Evolutionary conservation across 2,329 filamentous ascomycete species (phyloP), one percentile per base, ranked within the genome.

Genomic region (Ambrosiella cleistominuta): DNA sequence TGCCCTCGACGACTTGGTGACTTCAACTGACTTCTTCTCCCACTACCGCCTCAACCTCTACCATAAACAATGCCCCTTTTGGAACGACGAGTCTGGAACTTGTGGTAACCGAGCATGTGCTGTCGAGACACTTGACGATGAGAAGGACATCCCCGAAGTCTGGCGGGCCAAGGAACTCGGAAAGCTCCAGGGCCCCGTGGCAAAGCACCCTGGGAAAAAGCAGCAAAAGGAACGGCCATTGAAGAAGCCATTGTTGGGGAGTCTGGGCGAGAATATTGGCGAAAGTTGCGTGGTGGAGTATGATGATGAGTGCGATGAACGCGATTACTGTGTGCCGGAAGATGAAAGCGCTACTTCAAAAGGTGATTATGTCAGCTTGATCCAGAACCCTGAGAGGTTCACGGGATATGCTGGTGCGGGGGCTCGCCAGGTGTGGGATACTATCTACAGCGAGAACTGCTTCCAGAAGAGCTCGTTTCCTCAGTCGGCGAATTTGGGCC

Each of bases 271-370:
- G 56, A 74, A 84, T 58, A 91, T 96, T 0, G 89, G 88, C 56
- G 93, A 98, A 73, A 95, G 88, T 69, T 98, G 93, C 68, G 89
- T 98, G 51, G 84, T 97, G 15, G 93, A 98, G 72, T 95, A 95
- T 67, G 91, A 97, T 66, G 91, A 96, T 66, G 91, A 96, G 70
- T 95, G 89, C 70, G 91, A 97, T 71, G 86, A 96, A 64, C 81
- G 93, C 63, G 93, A 98, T 68, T 98, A 97, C 70, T 98, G 93
- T 70, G 81, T 97, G 3, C 88, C 89, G 0, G 93, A 98, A 65
- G 93, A 98, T 67, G 90, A 97, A 72, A 87, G 86, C 66, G 82
- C 85, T 6, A 77, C 78, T 54, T 85, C 80, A 8, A 95, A 95
- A 70, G 93, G 93, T 45, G 93, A 97, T 74, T 98, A 65, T 47